phyloP scores from a whole-genome alignment of 495 filamentous ascomycete species.

The Neurospora sp. region DNA sequence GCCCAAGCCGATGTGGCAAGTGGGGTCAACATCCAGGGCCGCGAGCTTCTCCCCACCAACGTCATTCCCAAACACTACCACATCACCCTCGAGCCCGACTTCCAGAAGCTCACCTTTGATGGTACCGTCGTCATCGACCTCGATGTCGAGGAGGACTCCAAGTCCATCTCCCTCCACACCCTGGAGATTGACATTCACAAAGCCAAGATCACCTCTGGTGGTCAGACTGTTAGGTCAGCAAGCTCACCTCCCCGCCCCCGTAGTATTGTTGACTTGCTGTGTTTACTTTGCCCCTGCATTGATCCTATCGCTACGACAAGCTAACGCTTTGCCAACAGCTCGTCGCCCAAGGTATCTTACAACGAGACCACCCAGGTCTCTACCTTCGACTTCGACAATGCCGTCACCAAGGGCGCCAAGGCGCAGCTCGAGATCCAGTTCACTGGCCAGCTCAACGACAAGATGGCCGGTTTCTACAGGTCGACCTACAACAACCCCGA shows the following conservation, averaged over 20 bases:
- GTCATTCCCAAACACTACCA: conserved; percentile 60
- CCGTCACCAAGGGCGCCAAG: conserved; percentile 47
- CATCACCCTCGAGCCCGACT: conserved; percentile 63
- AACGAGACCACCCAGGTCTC: conserved; percentile 54
- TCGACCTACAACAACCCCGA: conserved; percentile 61
- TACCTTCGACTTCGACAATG: conserved; percentile 52
- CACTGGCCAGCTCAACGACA: conserved; percentile 61
- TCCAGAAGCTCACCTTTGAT: conserved; percentile 59
- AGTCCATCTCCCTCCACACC: conserved; percentile 78
- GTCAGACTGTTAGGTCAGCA: conserved; percentile 32
- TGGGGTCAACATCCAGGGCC: conserved; percentile 36
- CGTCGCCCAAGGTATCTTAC: conserved; percentile 46
- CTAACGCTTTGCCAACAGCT: conserved; percentile 23
- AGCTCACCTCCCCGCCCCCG: neutral
- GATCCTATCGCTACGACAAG: neutral
- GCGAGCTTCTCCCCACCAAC: conserved; percentile 54
- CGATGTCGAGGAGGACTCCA: conserved; percentile 76
- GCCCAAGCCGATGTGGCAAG: conserved; percentile 32
- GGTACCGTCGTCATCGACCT: conserved; percentile 63
- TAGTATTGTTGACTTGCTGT: neutral
- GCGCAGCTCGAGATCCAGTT: conserved; percentile 57
- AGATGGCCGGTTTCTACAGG: conserved; percentile 75
- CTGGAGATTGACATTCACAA: conserved; percentile 76
- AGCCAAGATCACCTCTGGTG: conserved; percentile 52
- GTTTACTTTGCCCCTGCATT: neutral